phyloP scores from a whole-genome alignment of 2,329 filamentous ascomycete genomes.

The Botrytis fabae region DNA sequence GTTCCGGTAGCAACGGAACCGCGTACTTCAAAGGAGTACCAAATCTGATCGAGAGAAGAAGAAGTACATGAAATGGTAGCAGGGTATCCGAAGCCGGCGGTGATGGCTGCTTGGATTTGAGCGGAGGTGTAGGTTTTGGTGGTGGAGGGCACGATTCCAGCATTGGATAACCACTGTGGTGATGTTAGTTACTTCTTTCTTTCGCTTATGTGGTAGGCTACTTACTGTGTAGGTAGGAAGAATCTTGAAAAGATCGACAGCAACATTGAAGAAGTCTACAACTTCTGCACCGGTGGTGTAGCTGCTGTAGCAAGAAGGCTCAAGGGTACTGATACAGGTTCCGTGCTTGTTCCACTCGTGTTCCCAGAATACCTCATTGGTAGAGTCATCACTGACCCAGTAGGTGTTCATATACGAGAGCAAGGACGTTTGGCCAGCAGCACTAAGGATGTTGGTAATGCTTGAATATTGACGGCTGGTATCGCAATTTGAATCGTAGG shows the following conservation, averaged over 20 bases:
- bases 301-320: slow-evolving; percentile 62
- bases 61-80: slow-evolving; percentile 49
- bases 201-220: slow-evolving; percentile 6
- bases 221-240: slow-evolving; percentile 62
- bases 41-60: slow-evolving; percentile 51
- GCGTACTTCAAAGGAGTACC: slow-evolving; percentile 55
- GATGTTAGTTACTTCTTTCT: not conserved
- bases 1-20: slow-evolving; percentile 53
- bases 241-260: slow-evolving; percentile 52
- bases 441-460: slow-evolving; percentile 61
- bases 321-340: slow-evolving; percentile 68
- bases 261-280: slow-evolving; percentile 49
- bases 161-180: slow-evolving; percentile 54
- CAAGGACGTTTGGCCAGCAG: slow-evolving; percentile 54
- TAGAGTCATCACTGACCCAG: slow-evolving; percentile 60
- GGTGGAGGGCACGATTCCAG: slow-evolving; percentile 56
- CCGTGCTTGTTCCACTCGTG: slow-evolving; percentile 78
- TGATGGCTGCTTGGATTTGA: slow-evolving; percentile 47
- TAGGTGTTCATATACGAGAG: slow-evolving; percentile 68
- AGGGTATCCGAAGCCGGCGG: slow-evolving; percentile 47
- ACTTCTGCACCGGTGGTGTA: slow-evolving; percentile 47
- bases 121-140: slow-evolving; percentile 46
- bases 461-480: slow-evolving; percentile 61
- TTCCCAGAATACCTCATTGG: slow-evolving; percentile 67
- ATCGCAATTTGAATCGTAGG: slow-evolving; percentile 68